These are phyloP conservation scores for Thraustochytrium striatum DNA, from an alignment of 352 stramenopile genomes.

Conservation along the genomic window DNA sequence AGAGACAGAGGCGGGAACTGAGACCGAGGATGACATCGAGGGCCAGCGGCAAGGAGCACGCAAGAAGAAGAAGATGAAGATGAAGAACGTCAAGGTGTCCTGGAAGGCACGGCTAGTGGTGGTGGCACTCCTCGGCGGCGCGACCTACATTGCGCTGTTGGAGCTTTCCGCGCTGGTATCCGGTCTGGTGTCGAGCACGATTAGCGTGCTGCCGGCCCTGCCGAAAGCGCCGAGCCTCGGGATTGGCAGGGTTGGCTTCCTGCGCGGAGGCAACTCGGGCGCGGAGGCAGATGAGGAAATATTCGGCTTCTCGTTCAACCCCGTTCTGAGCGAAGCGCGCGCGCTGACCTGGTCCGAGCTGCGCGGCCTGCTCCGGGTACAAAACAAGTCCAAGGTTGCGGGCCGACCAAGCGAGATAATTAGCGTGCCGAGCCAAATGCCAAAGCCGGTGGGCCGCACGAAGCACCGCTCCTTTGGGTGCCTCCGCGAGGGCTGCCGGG, in stretches of 20 bases:
- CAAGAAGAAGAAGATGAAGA: background rate
- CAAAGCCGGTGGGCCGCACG: slow-evolving; percentile 3
- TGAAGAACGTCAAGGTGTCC: background rate
- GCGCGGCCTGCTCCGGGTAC: background rate
- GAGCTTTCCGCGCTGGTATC: background rate
- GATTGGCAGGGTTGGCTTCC: too few relatives aligned
- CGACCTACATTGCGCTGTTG: background rate
- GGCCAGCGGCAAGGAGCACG: background rate
- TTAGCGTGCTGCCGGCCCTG: background rate
- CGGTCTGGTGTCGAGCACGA: background rate
- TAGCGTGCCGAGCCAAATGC: background rate
- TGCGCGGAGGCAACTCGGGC: background rate
- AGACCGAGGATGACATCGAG: background rate
- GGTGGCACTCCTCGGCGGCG: background rate
- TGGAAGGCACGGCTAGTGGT: background rate
- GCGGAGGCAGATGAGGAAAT: background rate
- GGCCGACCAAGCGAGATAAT: background rate
- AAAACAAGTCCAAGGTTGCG: background rate
- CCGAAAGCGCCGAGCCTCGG: background rate
- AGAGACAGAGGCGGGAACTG: background rate
- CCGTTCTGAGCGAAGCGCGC: background rate
- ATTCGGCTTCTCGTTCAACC: slow-evolving; percentile 20
- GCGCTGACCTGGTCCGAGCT: slow-evolving; percentile 21
- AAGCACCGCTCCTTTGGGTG: slow-evolving; percentile 41
- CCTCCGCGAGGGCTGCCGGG: slow-evolving; percentile 29